Base-by-base conservation (phyloP, 441 rosid species). In the Viola pubescens region DNA sequence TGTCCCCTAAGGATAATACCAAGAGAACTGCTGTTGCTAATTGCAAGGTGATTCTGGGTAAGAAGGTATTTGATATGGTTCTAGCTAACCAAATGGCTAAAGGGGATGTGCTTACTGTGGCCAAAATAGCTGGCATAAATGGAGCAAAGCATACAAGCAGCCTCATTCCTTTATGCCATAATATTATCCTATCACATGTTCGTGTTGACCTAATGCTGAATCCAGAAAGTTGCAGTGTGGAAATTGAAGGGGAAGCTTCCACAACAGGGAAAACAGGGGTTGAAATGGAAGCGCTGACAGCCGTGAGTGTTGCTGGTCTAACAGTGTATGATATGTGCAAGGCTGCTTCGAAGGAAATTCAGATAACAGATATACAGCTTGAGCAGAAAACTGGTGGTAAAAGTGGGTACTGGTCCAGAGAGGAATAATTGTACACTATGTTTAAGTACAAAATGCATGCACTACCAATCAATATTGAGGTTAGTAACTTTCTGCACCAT, bases 281-380 rank as follows among this genome's bases (percentile, higher is more conserved):
- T 6, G 97, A 89, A 56, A 92, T 92, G 90, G 98, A 92, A 76
- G 98, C 94, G n/a, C 26, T 89, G 94, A 80, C 90, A 5, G 94
- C 95, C 11, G 96, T 82, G 39, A 74, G 82, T 4, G 77, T 82
- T 59, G 96, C 96, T 9, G 92, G 89, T 10, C 79, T 92, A 44
- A 87, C 96, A 9, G 94, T 89, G 51, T 86, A 92, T 44, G 98
- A 92, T 62, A 92, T 89, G 98, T 89, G 98, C 75, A 87, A 92
- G 77, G 98, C 94, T 71, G 94, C 94, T 59, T 92, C 96, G 0
- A 87, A 89, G 75, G 91, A 78, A 61, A 84, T 92, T 11, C 67
- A 60, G 56, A 77, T 89, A 43, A 81, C 88, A 0, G 75, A 77
- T 49, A 72, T 87, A 42, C 70, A 63, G 71, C 91, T 91, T 11